Evolutionary conservation across 371 early-diverging fungal species (phyloP).

Genomic region (Parasitella parasitica): DNA sequence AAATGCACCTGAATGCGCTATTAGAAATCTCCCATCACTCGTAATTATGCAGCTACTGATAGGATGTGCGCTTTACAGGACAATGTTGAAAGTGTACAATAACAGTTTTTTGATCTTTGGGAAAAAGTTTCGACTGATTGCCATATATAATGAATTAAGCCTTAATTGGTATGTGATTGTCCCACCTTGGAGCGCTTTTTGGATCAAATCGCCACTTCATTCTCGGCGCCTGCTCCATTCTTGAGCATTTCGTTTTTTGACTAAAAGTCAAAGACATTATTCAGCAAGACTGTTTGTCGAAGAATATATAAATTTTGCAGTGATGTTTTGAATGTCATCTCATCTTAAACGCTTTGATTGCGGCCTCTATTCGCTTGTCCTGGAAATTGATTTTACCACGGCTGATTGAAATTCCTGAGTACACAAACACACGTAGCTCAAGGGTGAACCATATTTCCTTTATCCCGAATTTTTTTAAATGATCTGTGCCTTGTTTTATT

Average conservation of each 20-base stretch:
- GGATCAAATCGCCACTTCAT: neutral
- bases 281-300: no score
- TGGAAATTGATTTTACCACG: neutral
- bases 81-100: neutral
- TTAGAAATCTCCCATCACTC: no score
- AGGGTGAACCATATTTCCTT: neutral
- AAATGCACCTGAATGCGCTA: no score
- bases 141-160: neutral
- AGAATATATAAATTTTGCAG: no score
- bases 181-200: neutral
- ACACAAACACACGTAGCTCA: neutral
- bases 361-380: no score
- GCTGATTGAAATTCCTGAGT: neutral
- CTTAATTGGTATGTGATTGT: neutral
- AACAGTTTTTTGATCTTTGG: neutral
- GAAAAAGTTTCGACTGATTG: neutral
- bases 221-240: neutral
- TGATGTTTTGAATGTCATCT: no score
- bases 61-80: neutral
- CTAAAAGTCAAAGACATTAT: neutral
- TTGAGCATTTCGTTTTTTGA: neutral
- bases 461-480: no score
- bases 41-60: neutral
- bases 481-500: no score
- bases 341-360: no score